A percentile compares a stretch with the other conserved stretches of the same genome.
These are phyloP conservation scores for Metschnikowia lochheadii DNA, from an alignment of 805 yeast genomes.

Conservation along the genomic window DNA sequence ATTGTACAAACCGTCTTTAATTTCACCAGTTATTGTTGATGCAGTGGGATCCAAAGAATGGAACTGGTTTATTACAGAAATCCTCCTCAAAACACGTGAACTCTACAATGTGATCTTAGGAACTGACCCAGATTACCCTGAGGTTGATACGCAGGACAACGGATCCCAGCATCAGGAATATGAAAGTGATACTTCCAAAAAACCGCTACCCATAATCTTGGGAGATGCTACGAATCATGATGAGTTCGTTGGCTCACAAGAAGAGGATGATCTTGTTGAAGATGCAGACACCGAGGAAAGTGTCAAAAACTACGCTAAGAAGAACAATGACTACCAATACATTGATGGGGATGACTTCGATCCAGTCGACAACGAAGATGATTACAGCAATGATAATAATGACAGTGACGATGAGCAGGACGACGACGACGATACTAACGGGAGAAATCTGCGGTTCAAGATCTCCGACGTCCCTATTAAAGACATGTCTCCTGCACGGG, in stretches of 20 bases:
- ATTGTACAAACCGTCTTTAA: conserved; percentile 56
- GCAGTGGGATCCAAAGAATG: conserved; percentile 45
- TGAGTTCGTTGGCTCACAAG: conserved; percentile 22
- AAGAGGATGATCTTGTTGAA: conserved; percentile 10
- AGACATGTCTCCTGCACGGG: conserved; percentile 31
- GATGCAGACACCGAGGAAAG: neutral
- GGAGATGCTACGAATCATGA: conserved; percentile 37
- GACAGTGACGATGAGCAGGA: conserved; percentile 23
- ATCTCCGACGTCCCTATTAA: conserved; percentile 23
- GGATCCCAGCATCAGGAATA: conserved; percentile 12
- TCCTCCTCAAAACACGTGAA: conserved; percentile 49
- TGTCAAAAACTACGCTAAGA: neutral
- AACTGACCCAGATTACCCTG: conserved; percentile 27
- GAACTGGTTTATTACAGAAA: conserved; percentile 48
- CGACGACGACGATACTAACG: conserved; percentile 16
- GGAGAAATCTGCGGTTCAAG: neutral
- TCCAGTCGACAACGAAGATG: conserved; percentile 4
- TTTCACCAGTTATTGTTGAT: conserved; percentile 57
- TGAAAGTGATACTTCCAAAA: conserved; percentile 7
- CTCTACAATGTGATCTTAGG: conserved; percentile 57
- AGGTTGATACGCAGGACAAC: conserved; percentile 8
- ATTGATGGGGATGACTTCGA: neutral
- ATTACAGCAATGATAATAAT: conserved; percentile 7
- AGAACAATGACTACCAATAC: conserved; percentile 6
- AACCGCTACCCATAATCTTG: conserved; percentile 29